Base-by-base conservation (phyloP, 192 early-diverging fungal species). In the Nowakowskiella sp. region DNA sequence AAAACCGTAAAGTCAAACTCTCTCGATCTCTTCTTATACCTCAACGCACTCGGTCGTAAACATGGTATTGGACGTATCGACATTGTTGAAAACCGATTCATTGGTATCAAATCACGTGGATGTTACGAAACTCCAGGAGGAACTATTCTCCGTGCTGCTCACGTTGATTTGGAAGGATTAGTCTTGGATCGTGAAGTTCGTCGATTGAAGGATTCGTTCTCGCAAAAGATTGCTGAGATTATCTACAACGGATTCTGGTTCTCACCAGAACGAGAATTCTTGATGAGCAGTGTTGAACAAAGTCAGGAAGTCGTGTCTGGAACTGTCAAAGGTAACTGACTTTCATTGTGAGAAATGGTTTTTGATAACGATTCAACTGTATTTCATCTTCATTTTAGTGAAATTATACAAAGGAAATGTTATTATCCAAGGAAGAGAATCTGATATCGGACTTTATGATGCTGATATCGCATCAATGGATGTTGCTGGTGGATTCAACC, bases 101-200 rank as follows among this genome's bases (percentile, higher is more conserved):
- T 98, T 59, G 93, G 93, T 50, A 90, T 98, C 80, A 98, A 96
- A 80, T 92, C 90, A 48, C 91, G 93, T 32, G 93, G 94, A 56
- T 98, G 95, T 76, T 98, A 98, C 84, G 95, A 98, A 69, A 96
- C 95, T 36, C 95, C 95, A 47, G 95, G 88, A 21, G 95, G 93
- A 49, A 98, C 95, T 19, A 87, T 98, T 47, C 77, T 98, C 51
- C 88, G 90, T 64, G 84, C 86, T 42, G 92, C 92, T 1, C 93
- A 98, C 74, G 83, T 91, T 44, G 95, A 98, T 65, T 70, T 98
- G 28, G 95, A 98, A 73, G 93, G 93, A 36, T 72, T 98, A 48
- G 86, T 85, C 27, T 72, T 98, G 51, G 95, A 98, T 70, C 87
- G 95, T 60, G 92, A 96, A 70, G 83, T 96, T 23, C 91, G 95